Evolutionary conservation across 2,329 filamentous ascomycete genomes (phyloP).

Genomic region (Aureobasidium sp.): DNA sequence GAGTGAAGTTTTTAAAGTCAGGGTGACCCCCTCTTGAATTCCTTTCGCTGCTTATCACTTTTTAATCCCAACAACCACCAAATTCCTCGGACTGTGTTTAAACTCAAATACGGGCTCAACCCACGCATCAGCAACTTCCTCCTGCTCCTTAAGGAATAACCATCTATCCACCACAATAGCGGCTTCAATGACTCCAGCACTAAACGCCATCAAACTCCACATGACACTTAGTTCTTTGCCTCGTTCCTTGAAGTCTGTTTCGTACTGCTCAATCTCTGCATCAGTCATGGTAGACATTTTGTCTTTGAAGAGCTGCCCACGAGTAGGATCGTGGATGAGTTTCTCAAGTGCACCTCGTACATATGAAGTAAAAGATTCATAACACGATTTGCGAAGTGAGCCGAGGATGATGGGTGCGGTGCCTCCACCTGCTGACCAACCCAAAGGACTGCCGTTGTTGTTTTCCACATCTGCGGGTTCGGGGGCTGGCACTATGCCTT

Average conservation of each 20-base stretch:
- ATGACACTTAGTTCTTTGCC: slow-evolving; percentile 79
- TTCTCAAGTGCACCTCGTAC: slow-evolving; percentile 75
- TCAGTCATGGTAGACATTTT: slow-evolving; percentile 65
- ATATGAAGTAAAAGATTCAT: slow-evolving; percentile 67
- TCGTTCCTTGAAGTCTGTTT: slow-evolving; percentile 53
- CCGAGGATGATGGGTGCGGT: slow-evolving; percentile 82
- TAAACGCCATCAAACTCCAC: slow-evolving; percentile 96
- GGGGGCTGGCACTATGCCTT: slow-evolving; percentile 62
- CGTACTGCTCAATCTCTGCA: slow-evolving; percentile 67
- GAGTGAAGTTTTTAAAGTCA: too few species aligned
- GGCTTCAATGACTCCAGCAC: slow-evolving; percentile 80
- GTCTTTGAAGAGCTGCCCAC: slow-evolving; percentile 52
- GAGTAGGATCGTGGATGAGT: slow-evolving; percentile 54
- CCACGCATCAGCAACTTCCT: slow-evolving; percentile 67
- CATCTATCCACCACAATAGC: slow-evolving; percentile 86
- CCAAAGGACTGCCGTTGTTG: slow-evolving; percentile 27
- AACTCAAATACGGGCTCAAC: slow-evolving; percentile 94
- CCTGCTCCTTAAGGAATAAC: slow-evolving; percentile 75
- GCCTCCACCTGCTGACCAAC: slow-evolving; percentile 37
- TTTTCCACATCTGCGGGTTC: slow-evolving; percentile 47
- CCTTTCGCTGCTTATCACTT: slow-evolving; percentile 27
- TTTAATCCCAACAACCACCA: slow-evolving; percentile 90
- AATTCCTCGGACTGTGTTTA: slow-evolving; percentile 72
- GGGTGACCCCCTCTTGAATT: too few species aligned
- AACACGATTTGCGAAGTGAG: slow-evolving; percentile 71